Conservation (phyloP, 345 rosid genomes). For the Salix arbutifolia region DNA sequence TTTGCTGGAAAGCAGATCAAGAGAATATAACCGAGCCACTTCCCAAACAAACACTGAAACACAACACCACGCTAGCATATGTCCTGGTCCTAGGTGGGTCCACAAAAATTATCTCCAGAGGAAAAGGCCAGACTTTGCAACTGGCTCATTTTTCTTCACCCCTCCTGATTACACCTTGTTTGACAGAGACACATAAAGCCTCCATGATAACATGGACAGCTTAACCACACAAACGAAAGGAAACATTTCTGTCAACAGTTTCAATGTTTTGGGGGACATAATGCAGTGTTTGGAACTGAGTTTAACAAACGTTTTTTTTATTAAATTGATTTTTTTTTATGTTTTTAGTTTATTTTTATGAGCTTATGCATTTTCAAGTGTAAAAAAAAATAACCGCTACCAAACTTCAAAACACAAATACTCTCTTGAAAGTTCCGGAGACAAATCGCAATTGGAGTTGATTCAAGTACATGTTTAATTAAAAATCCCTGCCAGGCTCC, state of each 20-base stretch:
- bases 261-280: no score
- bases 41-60: background rate
- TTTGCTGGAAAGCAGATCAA: conserved; percentile 48
- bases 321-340: no score
- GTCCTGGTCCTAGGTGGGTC: background rate
- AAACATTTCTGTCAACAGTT: background rate
- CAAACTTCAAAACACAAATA: no score
- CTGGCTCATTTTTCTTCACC: background rate
- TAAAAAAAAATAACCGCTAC: no score
- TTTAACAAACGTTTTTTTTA: no score
- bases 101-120: background rate
- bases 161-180: background rate
- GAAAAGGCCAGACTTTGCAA: background rate
- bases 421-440: no score
- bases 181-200: background rate
- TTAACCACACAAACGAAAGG: background rate
- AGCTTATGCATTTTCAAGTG: no score
- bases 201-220: background rate
- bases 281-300: no score
- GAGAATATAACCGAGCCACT: conserved; percentile 27
- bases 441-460: no score
- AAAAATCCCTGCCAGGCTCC: no score
- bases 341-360: no score
- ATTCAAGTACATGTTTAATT: no score
- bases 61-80: background rate